A percentile compares a stretch with the other conserved stretches of the same genome.
Evolutionary conservation across 352 stramenopile genomes (phyloP).

Genomic region (Phytopythium boreale): DNA sequence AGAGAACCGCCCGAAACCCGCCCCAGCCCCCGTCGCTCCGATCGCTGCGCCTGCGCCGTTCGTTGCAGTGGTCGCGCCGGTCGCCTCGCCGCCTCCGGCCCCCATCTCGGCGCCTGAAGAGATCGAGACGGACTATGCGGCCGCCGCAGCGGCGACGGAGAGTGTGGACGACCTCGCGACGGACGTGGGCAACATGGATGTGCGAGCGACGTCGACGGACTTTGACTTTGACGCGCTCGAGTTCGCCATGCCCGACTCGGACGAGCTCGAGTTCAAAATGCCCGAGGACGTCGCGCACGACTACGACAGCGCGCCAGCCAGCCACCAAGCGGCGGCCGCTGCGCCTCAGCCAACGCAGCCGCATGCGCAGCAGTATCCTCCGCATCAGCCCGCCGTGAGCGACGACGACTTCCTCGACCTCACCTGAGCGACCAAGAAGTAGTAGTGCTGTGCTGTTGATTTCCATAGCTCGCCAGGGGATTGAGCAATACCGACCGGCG

Average conservation of each 20-base stretch:
- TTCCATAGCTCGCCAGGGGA: not conserved
- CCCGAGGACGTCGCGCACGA: slow-evolving; percentile 12
- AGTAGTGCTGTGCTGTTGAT: not conserved
- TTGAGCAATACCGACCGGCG: not conserved
- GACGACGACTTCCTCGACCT: slow-evolving; percentile 76
- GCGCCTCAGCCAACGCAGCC: slow-evolving; percentile 17
- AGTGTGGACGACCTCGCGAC: not conserved
- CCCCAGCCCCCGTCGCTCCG: slow-evolving; percentile 6
- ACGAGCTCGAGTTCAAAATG: slow-evolving; percentile 35
- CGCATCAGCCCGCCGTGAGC: slow-evolving; percentile 15
- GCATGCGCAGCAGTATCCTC: slow-evolving; percentile 12
- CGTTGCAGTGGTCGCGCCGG: not conserved
- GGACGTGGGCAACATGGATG: not conserved
- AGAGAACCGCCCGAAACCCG: slow-evolving; percentile 2
- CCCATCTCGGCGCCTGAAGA: not conserved
- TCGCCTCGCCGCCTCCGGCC: not conserved
- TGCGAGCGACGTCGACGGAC: slow-evolving; percentile 25
- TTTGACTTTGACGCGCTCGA: slow-evolving; percentile 69
- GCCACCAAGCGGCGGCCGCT: slow-evolving; percentile 14
- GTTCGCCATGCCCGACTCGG: slow-evolving; percentile 48
- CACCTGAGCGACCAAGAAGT: slow-evolving; percentile 30
- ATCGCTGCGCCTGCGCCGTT: not conserved
- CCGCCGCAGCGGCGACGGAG: not conserved
- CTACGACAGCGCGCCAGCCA: slow-evolving; percentile 8
- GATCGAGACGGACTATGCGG: slow-evolving; percentile 8